Evolutionary conservation across 2,329 filamentous ascomycete species (phyloP).

Genomic region (Seiridium cupressi): DNA sequence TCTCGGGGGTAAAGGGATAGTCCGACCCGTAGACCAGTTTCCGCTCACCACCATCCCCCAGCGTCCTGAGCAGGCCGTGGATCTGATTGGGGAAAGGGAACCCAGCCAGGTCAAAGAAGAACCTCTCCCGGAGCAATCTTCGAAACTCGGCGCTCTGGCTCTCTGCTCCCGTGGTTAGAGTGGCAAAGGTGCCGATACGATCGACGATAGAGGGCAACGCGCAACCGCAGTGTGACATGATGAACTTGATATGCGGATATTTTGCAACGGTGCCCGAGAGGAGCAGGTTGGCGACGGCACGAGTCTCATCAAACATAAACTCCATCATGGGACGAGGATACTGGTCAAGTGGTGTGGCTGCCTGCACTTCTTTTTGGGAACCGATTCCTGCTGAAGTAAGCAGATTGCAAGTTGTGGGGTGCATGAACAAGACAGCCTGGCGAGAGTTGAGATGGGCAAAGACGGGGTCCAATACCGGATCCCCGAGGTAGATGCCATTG

Average conservation of each 20-base stretch:
- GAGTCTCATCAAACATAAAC: conserved; percentile 52
- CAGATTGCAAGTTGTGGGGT: conserved; percentile 33
- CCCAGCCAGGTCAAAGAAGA: conserved; percentile 53
- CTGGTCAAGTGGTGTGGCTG: conserved; percentile 18
- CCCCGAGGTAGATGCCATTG: conserved; percentile 39
- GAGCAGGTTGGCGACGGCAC: conserved; percentile 47
- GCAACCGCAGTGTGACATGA: conserved; percentile 48
- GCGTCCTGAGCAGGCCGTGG: conserved; percentile 41
- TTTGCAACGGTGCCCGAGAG: conserved; percentile 41
- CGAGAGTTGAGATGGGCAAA: conserved; percentile 37
- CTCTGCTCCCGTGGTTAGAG: conserved; percentile 1
- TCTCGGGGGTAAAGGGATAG: conserved; percentile 45
- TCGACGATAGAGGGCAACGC: conserved; percentile 41
- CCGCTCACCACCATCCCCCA: conserved; percentile 29
- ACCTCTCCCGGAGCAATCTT: conserved; percentile 28
- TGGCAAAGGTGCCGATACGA: conserved; percentile 29
- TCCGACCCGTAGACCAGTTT: conserved; percentile 51
- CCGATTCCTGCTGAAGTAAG: conserved; percentile 18
- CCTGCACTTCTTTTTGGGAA: neutral
- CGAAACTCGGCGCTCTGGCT: conserved; percentile 9
- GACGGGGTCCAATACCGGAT: conserved; percentile 33
- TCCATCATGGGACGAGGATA: conserved; percentile 39
- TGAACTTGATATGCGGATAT: conserved; percentile 43
- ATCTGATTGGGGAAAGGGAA: conserved; percentile 49
- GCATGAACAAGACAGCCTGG: conserved; percentile 40